A percentile compares a stretch with the other conserved stretches of the same genome.
Conservation (phyloP, 768 basidiomycete species). For the Mycena capillaripes region DNA sequence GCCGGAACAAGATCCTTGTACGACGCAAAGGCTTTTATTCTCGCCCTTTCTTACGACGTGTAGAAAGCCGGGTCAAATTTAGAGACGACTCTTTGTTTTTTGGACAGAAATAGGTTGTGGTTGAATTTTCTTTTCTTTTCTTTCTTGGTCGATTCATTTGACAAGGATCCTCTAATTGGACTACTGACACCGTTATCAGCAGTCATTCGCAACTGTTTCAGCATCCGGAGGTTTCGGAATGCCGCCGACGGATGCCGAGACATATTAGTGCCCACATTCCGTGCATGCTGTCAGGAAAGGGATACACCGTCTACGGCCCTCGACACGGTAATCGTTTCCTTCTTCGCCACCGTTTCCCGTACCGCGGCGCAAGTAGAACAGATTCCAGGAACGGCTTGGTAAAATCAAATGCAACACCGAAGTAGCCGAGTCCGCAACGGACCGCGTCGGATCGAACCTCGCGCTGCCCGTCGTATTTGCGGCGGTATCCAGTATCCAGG, state of each 20-base stretch:
- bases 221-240: slow-evolving; percentile 11
- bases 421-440: not conserved
- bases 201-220: not conserved
- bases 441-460: too few species aligned
- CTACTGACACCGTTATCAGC: slow-evolving; percentile 6
- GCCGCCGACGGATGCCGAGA: not conserved
- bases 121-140: slow-evolving; percentile 3
- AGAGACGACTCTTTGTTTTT: not conserved
- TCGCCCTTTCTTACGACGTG: not conserved
- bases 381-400: slow-evolving; percentile 6
- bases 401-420: slow-evolving; percentile 11
- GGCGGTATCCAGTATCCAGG: not conserved
- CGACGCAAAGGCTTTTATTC: not conserved
- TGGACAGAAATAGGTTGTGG: not conserved
- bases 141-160: not conserved
- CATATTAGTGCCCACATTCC: too few species aligned
- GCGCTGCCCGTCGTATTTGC: not conserved
- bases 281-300: not conserved
- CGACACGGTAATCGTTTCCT: not conserved
- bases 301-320: not conserved
- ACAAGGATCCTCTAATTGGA: slow-evolving; percentile 17
- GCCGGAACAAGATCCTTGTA: slow-evolving; percentile 20
- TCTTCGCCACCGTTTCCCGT: not conserved
- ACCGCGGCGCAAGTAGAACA: not conserved
- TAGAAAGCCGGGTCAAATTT: not conserved